Conservation (phyloP, 2,329 filamentous ascomycete species). For the Pseudogymnoascus sp. region DNA sequence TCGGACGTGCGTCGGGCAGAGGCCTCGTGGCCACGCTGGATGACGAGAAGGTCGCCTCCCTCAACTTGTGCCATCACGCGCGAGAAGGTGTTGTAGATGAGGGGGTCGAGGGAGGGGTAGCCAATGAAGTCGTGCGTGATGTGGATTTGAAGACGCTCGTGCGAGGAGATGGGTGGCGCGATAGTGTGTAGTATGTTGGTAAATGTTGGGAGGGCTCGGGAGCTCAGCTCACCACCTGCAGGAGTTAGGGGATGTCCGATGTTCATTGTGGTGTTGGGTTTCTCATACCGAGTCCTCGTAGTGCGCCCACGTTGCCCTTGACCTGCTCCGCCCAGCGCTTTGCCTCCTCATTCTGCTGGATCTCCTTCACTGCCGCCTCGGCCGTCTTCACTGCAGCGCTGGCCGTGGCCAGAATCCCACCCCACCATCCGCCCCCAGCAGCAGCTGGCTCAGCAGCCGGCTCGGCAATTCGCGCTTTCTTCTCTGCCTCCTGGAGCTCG, state of each 20-base stretch:
- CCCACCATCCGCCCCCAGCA: slow-evolving; percentile 75
- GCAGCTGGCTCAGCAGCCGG: slow-evolving; percentile 21
- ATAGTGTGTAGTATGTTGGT: slow-evolving; percentile 91
- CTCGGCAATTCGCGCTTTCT: slow-evolving; percentile 40
- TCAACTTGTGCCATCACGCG: slow-evolving; percentile 99
- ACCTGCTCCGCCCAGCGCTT: slow-evolving; percentile 95
- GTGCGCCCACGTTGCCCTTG: slow-evolving; percentile 72
- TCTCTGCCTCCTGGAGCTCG: slow-evolving; percentile 50
- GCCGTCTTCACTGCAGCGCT: slow-evolving; percentile 81
- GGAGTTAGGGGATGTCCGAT: not conserved
- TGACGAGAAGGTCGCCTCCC: slow-evolving; percentile 86
- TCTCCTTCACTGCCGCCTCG: slow-evolving; percentile 86
- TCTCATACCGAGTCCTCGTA: slow-evolving; percentile 62
- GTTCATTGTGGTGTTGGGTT: not conserved
- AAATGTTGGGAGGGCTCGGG: slow-evolving; percentile 86
- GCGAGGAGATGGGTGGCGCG: slow-evolving; percentile 90
- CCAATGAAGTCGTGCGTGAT: slow-evolving; percentile 92
- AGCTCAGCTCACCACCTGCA: slow-evolving; percentile 75
- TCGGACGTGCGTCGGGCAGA: slow-evolving; percentile 58
- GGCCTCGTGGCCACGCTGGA: slow-evolving; percentile 86
- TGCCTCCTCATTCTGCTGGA: slow-evolving; percentile 92
- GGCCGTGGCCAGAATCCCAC: slow-evolving; percentile 69
- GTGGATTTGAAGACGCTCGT: slow-evolving; percentile 94
- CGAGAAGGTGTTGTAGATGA: slow-evolving; percentile 85
- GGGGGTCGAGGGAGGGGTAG: slow-evolving; percentile 87